Percentiles rank a stretch among this genome's conserved stretches.
These are phyloP conservation scores for Fusarium sambucinum DNA, from an alignment of 2,329 filamentous ascomycete species.

Conservation along the genomic window DNA sequence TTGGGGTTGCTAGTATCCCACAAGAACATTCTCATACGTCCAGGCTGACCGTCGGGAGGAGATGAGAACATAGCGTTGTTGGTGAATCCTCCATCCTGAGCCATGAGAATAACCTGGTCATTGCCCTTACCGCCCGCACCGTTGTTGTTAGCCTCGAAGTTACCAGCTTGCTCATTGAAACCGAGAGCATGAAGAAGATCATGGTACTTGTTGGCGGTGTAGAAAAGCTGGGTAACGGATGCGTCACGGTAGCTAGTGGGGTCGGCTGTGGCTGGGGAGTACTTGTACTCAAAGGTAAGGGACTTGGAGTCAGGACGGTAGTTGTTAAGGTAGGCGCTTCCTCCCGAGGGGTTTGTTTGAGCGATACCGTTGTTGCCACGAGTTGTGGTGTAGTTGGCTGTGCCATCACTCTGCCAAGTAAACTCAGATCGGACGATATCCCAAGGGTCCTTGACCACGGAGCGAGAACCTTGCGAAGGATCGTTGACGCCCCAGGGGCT, in stretches of 20 bases:
- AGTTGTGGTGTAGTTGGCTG: conserved; percentile 62
- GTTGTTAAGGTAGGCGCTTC: conserved; percentile 50
- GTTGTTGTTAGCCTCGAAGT: conserved; percentile 70
- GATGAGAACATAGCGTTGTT: conserved; percentile 72
- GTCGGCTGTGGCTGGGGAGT: conserved; percentile 51
- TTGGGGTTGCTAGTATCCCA: conserved; percentile 62
- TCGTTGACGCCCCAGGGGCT: conserved; percentile 66
- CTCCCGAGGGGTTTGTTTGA: conserved; percentile 60
- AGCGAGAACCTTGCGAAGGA: conserved; percentile 62
- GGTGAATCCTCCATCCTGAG: conserved; percentile 66
- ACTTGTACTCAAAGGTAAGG: conserved; percentile 63
- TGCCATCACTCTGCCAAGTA: conserved; percentile 65
- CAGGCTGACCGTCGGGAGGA: conserved; percentile 62
- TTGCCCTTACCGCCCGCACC: conserved; percentile 62
- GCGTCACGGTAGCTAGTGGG: conserved; percentile 63
- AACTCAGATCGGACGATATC: conserved; percentile 61
- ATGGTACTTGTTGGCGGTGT: conserved; percentile 70
- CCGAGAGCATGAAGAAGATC: conserved; percentile 69
- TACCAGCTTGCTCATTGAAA: conserved; percentile 69
- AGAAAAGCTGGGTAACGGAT: conserved; percentile 70
- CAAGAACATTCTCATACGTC: conserved; percentile 70
- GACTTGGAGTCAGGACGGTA: conserved; percentile 60
- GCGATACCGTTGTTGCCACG: conserved; percentile 71
- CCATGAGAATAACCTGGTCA: conserved; percentile 67
- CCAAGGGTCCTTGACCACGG: conserved; percentile 62